Evolutionary conservation across 306 rosid genomes (phyloP).

Genomic region (Acacia confusa): DNA sequence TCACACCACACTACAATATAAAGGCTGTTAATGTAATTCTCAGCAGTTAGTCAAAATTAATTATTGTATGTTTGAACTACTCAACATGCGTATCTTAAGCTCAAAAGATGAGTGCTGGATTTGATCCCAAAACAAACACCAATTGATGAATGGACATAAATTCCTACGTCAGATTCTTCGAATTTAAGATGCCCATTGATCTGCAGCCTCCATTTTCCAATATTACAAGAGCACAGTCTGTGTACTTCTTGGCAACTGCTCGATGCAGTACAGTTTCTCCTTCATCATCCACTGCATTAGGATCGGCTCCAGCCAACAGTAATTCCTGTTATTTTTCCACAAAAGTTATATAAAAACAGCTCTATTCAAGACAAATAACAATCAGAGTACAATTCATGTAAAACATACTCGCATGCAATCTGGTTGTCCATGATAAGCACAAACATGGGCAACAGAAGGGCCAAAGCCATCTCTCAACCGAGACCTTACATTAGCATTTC

Average conservation of each 20-base stretch:
- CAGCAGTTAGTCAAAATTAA: conserved; percentile 19
- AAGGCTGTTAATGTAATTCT: conserved; percentile 22
- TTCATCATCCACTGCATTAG: conserved; percentile 93
- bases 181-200: conserved; percentile 80
- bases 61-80: conserved; percentile 5
- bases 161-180: conserved; percentile 89
- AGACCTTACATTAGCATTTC: conserved; percentile 88
- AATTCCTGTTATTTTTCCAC: conserved; percentile 67
- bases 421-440: conserved; percentile 99
- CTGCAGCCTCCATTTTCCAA: conserved; percentile 95
- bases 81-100: conserved; percentile 16
- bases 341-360: conserved; percentile 24
- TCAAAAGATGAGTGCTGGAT: background rate
- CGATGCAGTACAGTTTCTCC: conserved; percentile 96
- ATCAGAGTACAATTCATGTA: conserved; percentile 31
- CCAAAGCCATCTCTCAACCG: conserved; percentile 89
- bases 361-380: conserved; percentile 30
- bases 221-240: conserved; percentile 92
- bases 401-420: conserved; percentile 97
- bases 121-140: background rate
- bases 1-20: conserved; percentile 18
- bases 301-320: conserved; percentile 95
- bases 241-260: conserved; percentile 87
- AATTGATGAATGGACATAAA: background rate
- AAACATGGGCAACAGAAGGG: conserved; percentile 94